Percentiles rank a stretch among this genome's conserved stretches.
Conservation (phyloP, 805 yeast genomes). For the Candida germanica region DNA sequence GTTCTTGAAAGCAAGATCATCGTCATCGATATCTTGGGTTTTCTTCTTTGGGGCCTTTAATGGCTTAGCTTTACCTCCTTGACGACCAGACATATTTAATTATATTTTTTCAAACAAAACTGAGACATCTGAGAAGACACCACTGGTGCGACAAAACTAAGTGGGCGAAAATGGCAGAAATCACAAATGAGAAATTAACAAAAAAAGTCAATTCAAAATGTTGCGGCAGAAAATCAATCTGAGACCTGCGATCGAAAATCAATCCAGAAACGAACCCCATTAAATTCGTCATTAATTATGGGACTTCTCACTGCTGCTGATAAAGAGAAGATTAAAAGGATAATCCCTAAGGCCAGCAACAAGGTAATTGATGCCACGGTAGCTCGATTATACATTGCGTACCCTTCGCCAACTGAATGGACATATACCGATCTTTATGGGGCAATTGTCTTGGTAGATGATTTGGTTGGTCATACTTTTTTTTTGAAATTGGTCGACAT, state of each 20-base stretch:
- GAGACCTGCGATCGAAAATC: neutral
- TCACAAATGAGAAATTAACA: too few species aligned
- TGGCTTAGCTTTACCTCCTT: constrained; percentile 96
- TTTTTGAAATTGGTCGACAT: constrained; percentile 88
- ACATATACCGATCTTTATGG: constrained; percentile 85
- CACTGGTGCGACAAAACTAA: too few species aligned
- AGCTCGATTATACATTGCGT: constrained; percentile 84
- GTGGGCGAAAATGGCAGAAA: too few species aligned
- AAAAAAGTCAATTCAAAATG: too few species aligned
- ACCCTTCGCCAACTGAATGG: constrained; percentile 83
- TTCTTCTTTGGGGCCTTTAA: constrained; percentile 82
- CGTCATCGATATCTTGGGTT: constrained; percentile 75
- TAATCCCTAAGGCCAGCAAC: constrained; percentile 82
- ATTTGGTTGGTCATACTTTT: constrained; percentile 89
- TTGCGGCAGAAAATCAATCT: too few species aligned
- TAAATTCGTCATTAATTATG: constrained; percentile 19
- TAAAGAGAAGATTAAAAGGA: constrained; percentile 86
- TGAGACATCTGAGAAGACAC: too few species aligned
- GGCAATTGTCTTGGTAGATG: constrained; percentile 84
- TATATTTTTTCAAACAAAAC: neutral
- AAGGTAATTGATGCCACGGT: constrained; percentile 88
- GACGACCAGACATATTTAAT: constrained; percentile 81
- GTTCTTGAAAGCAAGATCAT: constrained; percentile 84
- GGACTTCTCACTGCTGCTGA: constrained; percentile 49
- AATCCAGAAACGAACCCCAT: neutral